A percentile compares a stretch with the other conserved stretches of the same genome.
phyloP scores from a whole-genome alignment of 78 protist genomes.

The slime mould (Dictyostelium discoideum) region dicty_2.7 NC_007088.5:7106501-7107000 shows the following conservation, averaged over 20 bases:
- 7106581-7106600: background rate
- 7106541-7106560: conserved; percentile 35
- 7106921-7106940: conserved; percentile 70
- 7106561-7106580: background rate
- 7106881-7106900: conserved; percentile 58
- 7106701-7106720: too few relatives aligned
- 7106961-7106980: background rate
- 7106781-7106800: background rate
- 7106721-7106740: background rate
- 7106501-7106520: conserved; percentile 57
- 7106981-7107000: background rate
- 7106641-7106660: conserved; percentile 8
- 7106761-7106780: background rate
- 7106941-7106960: background rate
- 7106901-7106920: conserved; percentile 71
- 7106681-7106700: background rate
- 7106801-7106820: conserved; percentile 3
- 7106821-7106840: conserved; percentile 41
- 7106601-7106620: conserved; percentile 24
- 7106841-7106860: conserved; percentile 30
- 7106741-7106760: background rate
- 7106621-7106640: conserved; percentile 15
- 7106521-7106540: background rate
- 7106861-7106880: conserved; percentile 40
- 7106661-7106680: conserved; percentile 22